Evolutionary conservation across 352 stramenopile genomes (phyloP).

Genomic region (Globisporangium nunn): DNA sequence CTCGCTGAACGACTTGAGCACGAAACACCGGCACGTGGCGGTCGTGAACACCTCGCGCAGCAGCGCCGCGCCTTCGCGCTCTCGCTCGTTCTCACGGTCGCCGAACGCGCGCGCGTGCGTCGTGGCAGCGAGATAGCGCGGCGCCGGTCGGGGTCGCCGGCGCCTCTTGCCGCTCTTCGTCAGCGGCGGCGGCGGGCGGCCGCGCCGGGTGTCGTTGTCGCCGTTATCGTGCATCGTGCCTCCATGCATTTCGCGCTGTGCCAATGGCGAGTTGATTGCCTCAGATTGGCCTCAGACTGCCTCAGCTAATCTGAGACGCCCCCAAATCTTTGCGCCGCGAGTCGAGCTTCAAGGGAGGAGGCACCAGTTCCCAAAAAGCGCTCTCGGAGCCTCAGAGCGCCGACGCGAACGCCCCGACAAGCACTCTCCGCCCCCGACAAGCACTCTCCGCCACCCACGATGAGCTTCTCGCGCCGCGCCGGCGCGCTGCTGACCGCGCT

Average conservation of each 20-base stretch:
- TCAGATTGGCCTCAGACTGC: not conserved
- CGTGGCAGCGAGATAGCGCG: conserved; percentile 20
- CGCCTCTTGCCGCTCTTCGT: conserved; percentile 22
- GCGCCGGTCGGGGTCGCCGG: conserved; percentile 31
- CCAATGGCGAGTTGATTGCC: too few relatives aligned
- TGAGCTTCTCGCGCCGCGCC: conserved; percentile 2
- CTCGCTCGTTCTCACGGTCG: conserved; percentile 2
- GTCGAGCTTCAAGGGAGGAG: too few relatives aligned
- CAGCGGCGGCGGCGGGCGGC: not conserved
- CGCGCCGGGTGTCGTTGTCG: not conserved
- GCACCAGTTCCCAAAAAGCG: not conserved
- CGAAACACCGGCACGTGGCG: conserved; percentile 69
- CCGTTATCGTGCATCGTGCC: not conserved
- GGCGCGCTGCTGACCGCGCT: conserved; percentile 14
- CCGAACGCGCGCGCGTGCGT: not conserved
- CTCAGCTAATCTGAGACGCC: too few relatives aligned
- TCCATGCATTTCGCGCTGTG: not conserved
- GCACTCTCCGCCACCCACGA: not conserved
- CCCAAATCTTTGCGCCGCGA: conserved; percentile 3
- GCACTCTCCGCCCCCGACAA: not conserved
- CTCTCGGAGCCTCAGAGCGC: not conserved
- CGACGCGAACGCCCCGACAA: too few relatives aligned
- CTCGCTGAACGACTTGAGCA: conserved; percentile 83
- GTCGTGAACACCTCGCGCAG: conserved; percentile 51
- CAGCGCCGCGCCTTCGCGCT: conserved; percentile 29